Conservation (phyloP, 179 eudicot genomes). For the Silene coronaria region DNA sequence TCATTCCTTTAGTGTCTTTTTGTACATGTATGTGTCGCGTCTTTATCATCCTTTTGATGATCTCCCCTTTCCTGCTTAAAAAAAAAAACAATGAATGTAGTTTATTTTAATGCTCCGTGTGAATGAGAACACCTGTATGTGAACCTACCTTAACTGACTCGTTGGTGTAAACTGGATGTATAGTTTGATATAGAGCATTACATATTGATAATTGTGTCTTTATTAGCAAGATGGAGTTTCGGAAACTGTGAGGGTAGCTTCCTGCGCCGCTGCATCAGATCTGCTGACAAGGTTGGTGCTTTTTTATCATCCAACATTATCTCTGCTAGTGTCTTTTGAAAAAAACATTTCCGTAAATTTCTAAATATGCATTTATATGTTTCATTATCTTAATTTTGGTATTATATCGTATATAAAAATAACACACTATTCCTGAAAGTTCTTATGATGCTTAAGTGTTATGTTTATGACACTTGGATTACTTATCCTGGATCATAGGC, state of each 20-base stretch:
- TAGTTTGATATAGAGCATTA: not conserved
- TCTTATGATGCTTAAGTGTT: constrained; percentile 6
- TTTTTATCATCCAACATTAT: not conserved
- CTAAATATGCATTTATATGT: not conserved
- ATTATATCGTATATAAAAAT: not conserved
- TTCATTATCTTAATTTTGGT: not conserved
- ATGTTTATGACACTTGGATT: constrained; percentile 11
- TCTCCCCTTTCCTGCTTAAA: not conserved
- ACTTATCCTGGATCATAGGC: constrained; percentile 37
- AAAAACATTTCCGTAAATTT: not conserved
- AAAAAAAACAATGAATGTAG: not conserved
- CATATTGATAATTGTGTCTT: constrained; percentile 11
- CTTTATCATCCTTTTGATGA: too few relatives aligned
- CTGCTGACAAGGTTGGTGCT: constrained; percentile 62
- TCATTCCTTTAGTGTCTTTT: too few relatives aligned
- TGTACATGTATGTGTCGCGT: too few relatives aligned
- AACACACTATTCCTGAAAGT: not conserved
- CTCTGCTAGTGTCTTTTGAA: not conserved
- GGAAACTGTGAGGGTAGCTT: constrained; percentile 67
- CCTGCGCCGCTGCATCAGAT: constrained; percentile 82
- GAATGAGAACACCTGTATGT: not conserved
- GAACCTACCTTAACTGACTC: not conserved
- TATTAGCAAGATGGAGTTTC: constrained; percentile 60
- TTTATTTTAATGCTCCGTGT: not conserved
- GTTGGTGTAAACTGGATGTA: not conserved